Evolutionary conservation across 2,329 filamentous ascomycete species (phyloP).

Genomic region (Cladorrhinum sp.): DNA sequence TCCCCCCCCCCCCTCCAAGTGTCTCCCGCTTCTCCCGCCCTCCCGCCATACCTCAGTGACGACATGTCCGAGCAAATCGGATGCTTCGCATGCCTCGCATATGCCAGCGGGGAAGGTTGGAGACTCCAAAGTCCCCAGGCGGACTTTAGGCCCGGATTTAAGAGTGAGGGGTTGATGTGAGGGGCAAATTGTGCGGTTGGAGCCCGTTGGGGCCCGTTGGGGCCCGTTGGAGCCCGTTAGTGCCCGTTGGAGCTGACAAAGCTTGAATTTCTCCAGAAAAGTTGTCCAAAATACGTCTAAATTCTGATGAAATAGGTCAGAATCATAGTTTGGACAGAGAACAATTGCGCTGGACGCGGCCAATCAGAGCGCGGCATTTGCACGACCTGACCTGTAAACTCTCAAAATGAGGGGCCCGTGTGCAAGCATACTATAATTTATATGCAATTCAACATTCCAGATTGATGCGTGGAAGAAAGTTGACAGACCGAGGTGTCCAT

Average conservation of each 20-base stretch:
- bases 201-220: too few species aligned
- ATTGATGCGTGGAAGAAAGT: too few species aligned
- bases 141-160: slow-evolving; percentile 4
- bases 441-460: too few species aligned
- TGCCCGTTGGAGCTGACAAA: neutral
- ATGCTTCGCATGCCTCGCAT: neutral
- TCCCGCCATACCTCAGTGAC: neutral
- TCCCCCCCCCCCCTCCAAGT: too few species aligned
- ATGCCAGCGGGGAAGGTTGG: too few species aligned
- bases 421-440: too few species aligned
- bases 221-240: neutral
- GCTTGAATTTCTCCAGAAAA: neutral
- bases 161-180: neutral
- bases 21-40: neutral
- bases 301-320: neutral
- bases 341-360: too few species aligned
- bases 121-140: neutral
- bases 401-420: too few species aligned
- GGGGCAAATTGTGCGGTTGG: neutral
- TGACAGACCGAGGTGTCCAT: too few species aligned
- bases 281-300: neutral
- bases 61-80: neutral
- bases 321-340: neutral
- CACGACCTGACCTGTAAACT: too few species aligned
- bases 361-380: too few species aligned